Conservation (phyloP, 1,139 yeast genomes). For the Lodderomyces jiufengensis region DNA sequence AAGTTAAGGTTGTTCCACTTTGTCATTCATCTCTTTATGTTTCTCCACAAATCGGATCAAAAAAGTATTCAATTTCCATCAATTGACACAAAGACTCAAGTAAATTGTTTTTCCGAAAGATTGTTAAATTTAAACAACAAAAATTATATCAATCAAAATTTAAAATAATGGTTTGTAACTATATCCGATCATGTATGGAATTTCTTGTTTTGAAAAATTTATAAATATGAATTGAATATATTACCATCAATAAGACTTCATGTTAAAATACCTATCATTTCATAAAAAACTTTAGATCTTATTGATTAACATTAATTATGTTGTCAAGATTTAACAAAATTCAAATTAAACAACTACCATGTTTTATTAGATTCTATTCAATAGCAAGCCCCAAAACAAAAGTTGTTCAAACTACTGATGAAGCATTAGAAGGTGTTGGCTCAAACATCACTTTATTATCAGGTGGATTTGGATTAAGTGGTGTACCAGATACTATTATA, state of each 20-base stretch:
- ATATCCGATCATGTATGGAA: no score
- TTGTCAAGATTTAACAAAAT: neutral
- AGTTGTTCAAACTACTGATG: conserved; percentile 23
- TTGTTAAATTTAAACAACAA: no score
- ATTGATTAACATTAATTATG: no score
- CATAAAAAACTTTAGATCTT: no score
- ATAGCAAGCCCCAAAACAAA: conserved; percentile 14
- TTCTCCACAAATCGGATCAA: conserved; percentile 4
- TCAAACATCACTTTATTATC: conserved; percentile 34
- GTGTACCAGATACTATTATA: conserved; percentile 45
- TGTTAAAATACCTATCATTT: no score
- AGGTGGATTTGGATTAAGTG: conserved; percentile 50
- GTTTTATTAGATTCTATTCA: conserved; percentile 8
- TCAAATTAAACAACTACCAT: neutral
- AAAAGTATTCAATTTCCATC: neutral
- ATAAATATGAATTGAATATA: neutral
- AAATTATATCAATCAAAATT: no score
- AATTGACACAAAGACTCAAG: neutral
- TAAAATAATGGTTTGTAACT: no score
- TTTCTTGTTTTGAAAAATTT: no score
- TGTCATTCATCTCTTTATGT: no score
- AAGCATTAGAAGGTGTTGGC: conserved; percentile 27
- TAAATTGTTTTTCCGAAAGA: neutral
- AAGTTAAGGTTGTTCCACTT: no score
- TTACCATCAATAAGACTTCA: neutral